These are phyloP conservation scores for Pleurozium schreberi DNA, from an alignment of 225 moss, liverwort and hornwort genomes.

Conservation along the genomic window DNA sequence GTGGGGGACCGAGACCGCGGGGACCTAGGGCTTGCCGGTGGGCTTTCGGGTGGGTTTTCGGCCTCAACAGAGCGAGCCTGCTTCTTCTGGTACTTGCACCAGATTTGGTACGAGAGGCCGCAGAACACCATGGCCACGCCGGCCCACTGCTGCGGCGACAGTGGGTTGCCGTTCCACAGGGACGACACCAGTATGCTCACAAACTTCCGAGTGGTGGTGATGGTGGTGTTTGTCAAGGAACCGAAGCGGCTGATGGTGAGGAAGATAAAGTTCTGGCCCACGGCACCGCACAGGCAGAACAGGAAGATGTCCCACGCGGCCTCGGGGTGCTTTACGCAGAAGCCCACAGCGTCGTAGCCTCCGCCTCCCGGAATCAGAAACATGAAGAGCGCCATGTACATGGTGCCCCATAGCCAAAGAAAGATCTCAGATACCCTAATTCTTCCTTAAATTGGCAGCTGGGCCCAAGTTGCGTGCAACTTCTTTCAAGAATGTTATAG, in stretches of 20 bases:
- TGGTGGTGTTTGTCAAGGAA: constrained; percentile 80
- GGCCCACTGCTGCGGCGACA: constrained; percentile 60
- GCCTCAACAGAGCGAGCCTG: neutral
- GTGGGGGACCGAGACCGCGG: neutral
- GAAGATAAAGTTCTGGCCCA: constrained; percentile 94
- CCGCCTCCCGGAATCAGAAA: constrained; percentile 65
- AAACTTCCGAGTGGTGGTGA: constrained; percentile 90
- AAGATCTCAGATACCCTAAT: neutral
- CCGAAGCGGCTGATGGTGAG: constrained; percentile 90
- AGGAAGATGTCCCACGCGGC: constrained; percentile 74
- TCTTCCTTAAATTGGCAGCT: neutral
- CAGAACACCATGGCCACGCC: constrained; percentile 77
- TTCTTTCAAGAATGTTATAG: neutral
- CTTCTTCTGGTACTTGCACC: constrained; percentile 49
- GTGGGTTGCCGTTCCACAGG: constrained; percentile 70
- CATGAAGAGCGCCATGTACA: constrained; percentile 66
- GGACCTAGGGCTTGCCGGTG: neutral
- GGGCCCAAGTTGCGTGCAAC: neutral
- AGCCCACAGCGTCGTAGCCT: constrained; percentile 59
- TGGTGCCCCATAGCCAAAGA: constrained; percentile 47
- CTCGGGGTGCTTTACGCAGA: constrained; percentile 51
- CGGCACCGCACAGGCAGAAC: constrained; percentile 79
- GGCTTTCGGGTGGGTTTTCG: neutral
- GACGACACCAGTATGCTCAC: constrained; percentile 88
- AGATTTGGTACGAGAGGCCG: constrained; percentile 71